Evolutionary conservation across 1,284 basidiomycete genomes (phyloP).

Genomic region (Leccinum ponderosum): DNA sequence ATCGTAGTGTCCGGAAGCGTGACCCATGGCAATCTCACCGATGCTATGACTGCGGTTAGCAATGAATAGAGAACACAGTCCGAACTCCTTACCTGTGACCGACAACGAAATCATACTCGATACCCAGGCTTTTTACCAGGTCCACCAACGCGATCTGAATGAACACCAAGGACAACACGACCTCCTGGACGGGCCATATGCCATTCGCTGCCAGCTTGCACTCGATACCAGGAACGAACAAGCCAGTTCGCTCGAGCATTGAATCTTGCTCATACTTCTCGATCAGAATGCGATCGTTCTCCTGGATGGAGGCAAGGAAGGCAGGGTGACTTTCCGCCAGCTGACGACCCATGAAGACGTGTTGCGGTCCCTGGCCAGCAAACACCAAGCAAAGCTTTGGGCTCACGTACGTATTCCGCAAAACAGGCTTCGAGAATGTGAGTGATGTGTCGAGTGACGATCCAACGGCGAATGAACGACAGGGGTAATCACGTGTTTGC

Average conservation of each 20-base stretch:
- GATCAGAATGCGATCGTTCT: slow-evolving; percentile 30
- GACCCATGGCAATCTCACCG: slow-evolving; percentile 36
- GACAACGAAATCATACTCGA: slow-evolving; percentile 30
- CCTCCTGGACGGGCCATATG: slow-evolving; percentile 33
- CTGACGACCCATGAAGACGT: slow-evolving; percentile 35
- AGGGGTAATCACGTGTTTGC: slow-evolving; percentile 28
- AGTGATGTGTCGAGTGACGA: slow-evolving; percentile 19
- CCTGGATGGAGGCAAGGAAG: slow-evolving; percentile 26
- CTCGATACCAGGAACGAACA: slow-evolving; percentile 31
- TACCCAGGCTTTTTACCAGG: slow-evolving; percentile 5
- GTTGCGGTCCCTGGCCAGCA: slow-evolving; percentile 32
- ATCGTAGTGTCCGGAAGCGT: slow-evolving; percentile 35
- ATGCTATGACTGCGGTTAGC: slow-evolving; percentile 20
- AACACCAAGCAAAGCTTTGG: slow-evolving; percentile 35
- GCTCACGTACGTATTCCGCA: slow-evolving; percentile 19
- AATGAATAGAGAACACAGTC: background rate
- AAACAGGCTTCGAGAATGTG: slow-evolving; percentile 27
- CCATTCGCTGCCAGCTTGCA: slow-evolving; percentile 28
- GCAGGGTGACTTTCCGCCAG: slow-evolving; percentile 29
- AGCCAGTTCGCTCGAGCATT: slow-evolving; percentile 32
- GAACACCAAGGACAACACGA: slow-evolving; percentile 33
- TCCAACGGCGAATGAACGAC: slow-evolving; percentile 24
- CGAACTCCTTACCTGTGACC: slow-evolving; percentile 31
- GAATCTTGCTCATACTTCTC: slow-evolving; percentile 28
- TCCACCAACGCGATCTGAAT: slow-evolving; percentile 32